Evolutionary conservation across 495 filamentous ascomycete species (phyloP), one percentile per base, ranked within the genome.

Genomic region (Aspergillus carlsbadensis): DNA sequence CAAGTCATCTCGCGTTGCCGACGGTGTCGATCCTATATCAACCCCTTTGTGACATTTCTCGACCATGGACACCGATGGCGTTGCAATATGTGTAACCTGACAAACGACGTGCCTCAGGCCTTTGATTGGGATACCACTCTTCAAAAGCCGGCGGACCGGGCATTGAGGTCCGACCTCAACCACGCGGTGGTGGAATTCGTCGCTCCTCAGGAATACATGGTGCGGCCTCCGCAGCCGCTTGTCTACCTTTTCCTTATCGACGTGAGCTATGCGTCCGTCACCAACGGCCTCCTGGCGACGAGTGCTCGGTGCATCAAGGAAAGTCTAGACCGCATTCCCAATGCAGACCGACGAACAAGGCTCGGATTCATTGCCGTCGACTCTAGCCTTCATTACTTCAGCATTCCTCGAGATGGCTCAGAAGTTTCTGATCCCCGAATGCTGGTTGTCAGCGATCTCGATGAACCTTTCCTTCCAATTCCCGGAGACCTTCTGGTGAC

Each of bases 41-140:
- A 98, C 70, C 92, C 94, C 18, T 98, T 93, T 55, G 94, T 92
- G 41, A 90, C 88, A 48, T 98, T 98, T 79, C 75, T 98, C 39
- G 94, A 98, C 57, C 91, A 98, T 70, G 93, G 93, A 17, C 94
- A 98, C 76, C 84, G 94, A 65, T 98, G 94, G 94, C 86, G 93
- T 54, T 98, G 94, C 74, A 98, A 98, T 73, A 98, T 98, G 93
- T 98, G 94, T 68, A 97, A 96, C 70, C 78, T 98, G 54, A 97
- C 92, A 52, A 98, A 98, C 67, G 94, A 98, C 65, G 95, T 98
- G 14, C 94, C 94, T 8, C 95, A 98, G 74, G 92, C 92, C 5
- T 98, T 98, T 59, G 94, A 98, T 71, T 98, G 94, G 94, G 95
- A 98, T 73, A 84, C 89, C 35, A 85, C 90, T 13, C 75, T 89